Conservation (phyloP, 2,329 filamentous ascomycete species). For the Calonectria henricotiae region DNA sequence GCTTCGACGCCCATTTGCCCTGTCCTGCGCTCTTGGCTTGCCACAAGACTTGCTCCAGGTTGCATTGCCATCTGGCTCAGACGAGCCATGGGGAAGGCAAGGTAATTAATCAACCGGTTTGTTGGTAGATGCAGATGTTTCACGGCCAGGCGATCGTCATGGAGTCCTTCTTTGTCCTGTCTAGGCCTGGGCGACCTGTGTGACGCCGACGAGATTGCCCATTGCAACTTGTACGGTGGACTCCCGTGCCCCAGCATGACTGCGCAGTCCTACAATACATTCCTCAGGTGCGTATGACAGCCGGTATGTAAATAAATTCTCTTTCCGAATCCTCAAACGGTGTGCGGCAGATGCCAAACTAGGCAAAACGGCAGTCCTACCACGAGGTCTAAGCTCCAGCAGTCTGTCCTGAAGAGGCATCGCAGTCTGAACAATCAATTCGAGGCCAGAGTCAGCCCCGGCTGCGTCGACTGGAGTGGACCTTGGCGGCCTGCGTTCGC, state of each 20-base stretch:
- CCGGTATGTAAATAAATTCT: constrained; percentile 8
- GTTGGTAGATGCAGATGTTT: constrained; percentile 14
- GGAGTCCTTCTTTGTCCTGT: constrained; percentile 18
- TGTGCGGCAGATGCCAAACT: neutral
- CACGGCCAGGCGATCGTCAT: constrained; percentile 18
- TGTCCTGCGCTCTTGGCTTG: constrained; percentile 5
- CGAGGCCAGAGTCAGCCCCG: constrained; percentile 36
- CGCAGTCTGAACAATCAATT: constrained; percentile 15
- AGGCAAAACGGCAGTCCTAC: constrained; percentile 15
- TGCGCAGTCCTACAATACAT: constrained; percentile 20
- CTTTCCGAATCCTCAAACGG: constrained; percentile 16
- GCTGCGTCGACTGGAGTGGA: constrained; percentile 28
- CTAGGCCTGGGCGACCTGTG: constrained; percentile 10
- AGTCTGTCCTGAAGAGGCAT: constrained; percentile 5
- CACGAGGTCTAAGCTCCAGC: neutral
- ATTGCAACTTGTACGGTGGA: constrained; percentile 8
- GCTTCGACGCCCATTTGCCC: constrained; percentile 5
- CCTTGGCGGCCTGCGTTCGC: constrained; percentile 19
- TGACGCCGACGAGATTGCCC: constrained; percentile 18
- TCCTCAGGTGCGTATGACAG: constrained; percentile 14
- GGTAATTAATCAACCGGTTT: constrained; percentile 18
- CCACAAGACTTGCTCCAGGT: constrained; percentile 17
- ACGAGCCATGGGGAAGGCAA: constrained; percentile 13
- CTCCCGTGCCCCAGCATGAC: neutral
- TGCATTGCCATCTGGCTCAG: constrained; percentile 17